Base-by-base conservation (phyloP, 2,329 filamentous ascomycete species). In the Paramyrothecium sp. region DNA sequence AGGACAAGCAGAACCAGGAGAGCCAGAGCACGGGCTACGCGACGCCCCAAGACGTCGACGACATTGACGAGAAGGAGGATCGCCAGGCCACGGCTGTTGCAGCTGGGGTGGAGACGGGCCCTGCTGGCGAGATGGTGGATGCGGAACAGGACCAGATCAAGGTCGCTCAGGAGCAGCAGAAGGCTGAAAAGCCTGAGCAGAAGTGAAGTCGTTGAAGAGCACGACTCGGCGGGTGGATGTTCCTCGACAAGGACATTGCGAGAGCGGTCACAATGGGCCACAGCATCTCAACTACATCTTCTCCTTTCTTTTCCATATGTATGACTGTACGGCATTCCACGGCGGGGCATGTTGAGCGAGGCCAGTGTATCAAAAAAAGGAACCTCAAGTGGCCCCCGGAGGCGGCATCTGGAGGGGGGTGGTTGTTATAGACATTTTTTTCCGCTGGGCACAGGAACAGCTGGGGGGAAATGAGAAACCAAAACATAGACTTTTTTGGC, bases 41-140 rank as follows among this genome's bases (percentile, higher is more conserved):
- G 16, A 89, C 89, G 10, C 90, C 90, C 1, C 90, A 92, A 69
- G 95, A 98, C 67, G 86, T 88, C 30, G 91, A 97, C 60, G 85
- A 98, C 71, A 98, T 98, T 66, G 94, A 98, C 68, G 95, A 98
- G 74, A 92, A 94, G 78, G 92, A 97, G 63, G 90, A 92, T 71
- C 84, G 88, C 59, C 74, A 81, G 56, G 71, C 78, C 23, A 72
- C 78, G 2, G 84, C 85, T 8, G 78, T 81, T 26, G 76, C 78
- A 41, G 74, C 76, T 56, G 78, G 73, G 41, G 68, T 78, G 13
- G 75, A 80, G 57, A 78, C 79, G 65, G 76, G 74, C 53, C 79
- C 83, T 62, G 80, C 79, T 7, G 70, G 69, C 58, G 85, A 87
- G 67, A 84, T 84, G 57, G 71, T 79, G 3, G 81, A 81, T 53